Percentiles rank a stretch among this genome's conserved stretches.
Evolutionary conservation across 768 basidiomycete genomes (phyloP).

Genomic region (Naganishia antarctica): DNA sequence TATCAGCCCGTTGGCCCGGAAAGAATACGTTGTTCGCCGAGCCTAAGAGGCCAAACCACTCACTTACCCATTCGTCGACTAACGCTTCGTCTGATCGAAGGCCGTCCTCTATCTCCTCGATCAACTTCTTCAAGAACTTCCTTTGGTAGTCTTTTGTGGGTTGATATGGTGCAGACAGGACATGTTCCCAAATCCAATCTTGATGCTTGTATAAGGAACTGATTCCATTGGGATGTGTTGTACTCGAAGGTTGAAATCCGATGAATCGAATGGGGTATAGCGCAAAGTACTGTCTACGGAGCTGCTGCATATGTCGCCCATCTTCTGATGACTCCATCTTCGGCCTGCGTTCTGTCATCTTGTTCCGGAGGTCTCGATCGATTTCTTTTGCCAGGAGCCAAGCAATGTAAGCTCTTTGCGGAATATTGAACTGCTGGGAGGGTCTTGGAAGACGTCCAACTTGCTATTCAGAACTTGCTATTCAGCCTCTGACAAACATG

Average conservation of each 20-base stretch:
- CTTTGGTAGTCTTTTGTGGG: constrained; percentile 26
- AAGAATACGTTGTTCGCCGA: too few species aligned
- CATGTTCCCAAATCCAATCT: constrained; percentile 6
- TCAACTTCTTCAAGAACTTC: constrained; percentile 24
- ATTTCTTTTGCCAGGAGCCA: too few species aligned
- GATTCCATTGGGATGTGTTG: not conserved
- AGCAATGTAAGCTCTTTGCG: too few species aligned
- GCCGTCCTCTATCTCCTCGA: constrained; percentile 20
- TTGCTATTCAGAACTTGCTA: too few species aligned
- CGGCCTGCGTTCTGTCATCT: not conserved
- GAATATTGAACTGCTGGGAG: too few species aligned
- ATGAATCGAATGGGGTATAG: constrained; percentile 27
- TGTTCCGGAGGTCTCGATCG: not conserved
- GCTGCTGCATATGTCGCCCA: not conserved
- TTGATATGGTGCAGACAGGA: constrained; percentile 4
- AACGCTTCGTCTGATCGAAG: constrained; percentile 14
- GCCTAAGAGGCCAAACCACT: not conserved
- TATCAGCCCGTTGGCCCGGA: not conserved
- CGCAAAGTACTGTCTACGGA: constrained; percentile 26
- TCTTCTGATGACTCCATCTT: not conserved
- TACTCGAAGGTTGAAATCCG: not conserved
- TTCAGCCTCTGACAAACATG: too few species aligned
- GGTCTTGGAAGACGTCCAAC: too few species aligned
- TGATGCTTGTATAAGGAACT: constrained; percentile 16
- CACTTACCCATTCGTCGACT: constrained; percentile 24